These are phyloP conservation scores for Jamesozyma piceae DNA, from an alignment of 805 yeast genomes.

Conservation along the genomic window DNA sequence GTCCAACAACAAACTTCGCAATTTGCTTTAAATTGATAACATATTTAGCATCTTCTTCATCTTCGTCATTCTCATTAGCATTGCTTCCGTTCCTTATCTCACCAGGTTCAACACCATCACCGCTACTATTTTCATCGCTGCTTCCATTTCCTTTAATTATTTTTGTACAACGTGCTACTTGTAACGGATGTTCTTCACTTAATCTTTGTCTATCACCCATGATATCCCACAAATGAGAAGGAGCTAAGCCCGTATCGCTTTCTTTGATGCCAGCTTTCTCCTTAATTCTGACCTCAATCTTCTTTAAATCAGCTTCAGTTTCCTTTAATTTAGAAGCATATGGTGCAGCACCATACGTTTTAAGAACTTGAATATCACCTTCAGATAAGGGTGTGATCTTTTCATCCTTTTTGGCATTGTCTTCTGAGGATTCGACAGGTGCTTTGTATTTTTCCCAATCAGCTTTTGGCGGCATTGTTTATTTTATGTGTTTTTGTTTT, in stretches of 20 bases:
- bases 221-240: constrained; percentile 96
- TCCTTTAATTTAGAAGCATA: constrained; percentile 73
- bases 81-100: constrained; percentile 13
- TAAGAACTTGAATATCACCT: constrained; percentile 93
- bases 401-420: constrained; percentile 49
- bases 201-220: constrained; percentile 91
- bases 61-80: constrained; percentile 35
- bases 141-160: constrained; percentile 62
- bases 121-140: constrained; percentile 26
- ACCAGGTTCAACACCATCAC: constrained; percentile 15
- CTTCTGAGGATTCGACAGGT: constrained; percentile 64
- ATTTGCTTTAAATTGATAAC: constrained; percentile 96
- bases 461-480: constrained; percentile 83
- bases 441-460: constrained; percentile 97
- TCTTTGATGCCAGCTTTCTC: constrained; percentile 92
- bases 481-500: background rate
- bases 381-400: constrained; percentile 82
- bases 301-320: constrained; percentile 79
- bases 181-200: constrained; percentile 90
- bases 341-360: constrained; percentile 97
- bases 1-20: constrained; percentile 93
- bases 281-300: constrained; percentile 76
- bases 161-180: constrained; percentile 97
- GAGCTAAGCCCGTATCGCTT: constrained; percentile 95
- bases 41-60: constrained; percentile 82